Evolutionary conservation across 768 basidiomycete species (phyloP).

Genomic region (Boletales sp.): DNA sequence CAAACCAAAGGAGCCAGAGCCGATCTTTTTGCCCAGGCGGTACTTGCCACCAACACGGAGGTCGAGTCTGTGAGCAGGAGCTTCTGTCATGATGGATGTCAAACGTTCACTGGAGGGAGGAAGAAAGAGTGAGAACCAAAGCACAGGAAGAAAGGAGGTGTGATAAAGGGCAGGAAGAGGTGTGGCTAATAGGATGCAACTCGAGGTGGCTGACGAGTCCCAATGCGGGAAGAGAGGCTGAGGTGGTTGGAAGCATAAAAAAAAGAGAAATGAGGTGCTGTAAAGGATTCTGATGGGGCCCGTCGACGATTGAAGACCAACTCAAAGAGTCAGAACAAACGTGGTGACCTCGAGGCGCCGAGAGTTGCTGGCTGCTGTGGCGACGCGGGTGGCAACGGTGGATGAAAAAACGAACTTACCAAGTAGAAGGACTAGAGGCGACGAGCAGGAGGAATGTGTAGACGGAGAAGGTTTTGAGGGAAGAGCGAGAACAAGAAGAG

Average conservation of each 20-base stretch:
- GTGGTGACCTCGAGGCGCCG: conserved; percentile 30
- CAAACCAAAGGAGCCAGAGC: conserved; percentile 95
- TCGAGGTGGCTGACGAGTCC: conserved; percentile 32
- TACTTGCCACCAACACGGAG: conserved; percentile 93
- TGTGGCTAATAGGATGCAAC: conserved; percentile 29
- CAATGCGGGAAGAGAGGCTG: conserved; percentile 6
- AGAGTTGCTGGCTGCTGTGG: conserved; percentile 9
- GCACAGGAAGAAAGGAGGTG: conserved; percentile 12
- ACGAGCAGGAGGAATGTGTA: conserved; percentile 12
- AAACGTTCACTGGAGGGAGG: conserved; percentile 7
- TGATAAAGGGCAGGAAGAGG: conserved; percentile 26
- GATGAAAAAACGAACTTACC: conserved; percentile 19
- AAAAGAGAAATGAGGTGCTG: not conserved
- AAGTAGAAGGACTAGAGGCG: conserved; percentile 8
- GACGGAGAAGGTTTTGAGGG: conserved; percentile 23
- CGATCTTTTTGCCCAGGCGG: conserved; percentile 98
- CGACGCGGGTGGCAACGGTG: not conserved
- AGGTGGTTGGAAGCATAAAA: not conserved
- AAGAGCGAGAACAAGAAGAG: conserved; percentile 28
- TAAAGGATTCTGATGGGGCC: conserved; percentile 4
- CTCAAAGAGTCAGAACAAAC: conserved; percentile 15
- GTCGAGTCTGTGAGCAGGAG: conserved; percentile 68
- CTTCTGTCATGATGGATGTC: conserved; percentile 64
- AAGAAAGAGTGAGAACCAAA: conserved; percentile 14
- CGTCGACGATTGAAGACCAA: conserved; percentile 2